Evolutionary conservation across 2,329 filamentous ascomycete species (phyloP).

Genomic region (Fusarium ramigenum): DNA sequence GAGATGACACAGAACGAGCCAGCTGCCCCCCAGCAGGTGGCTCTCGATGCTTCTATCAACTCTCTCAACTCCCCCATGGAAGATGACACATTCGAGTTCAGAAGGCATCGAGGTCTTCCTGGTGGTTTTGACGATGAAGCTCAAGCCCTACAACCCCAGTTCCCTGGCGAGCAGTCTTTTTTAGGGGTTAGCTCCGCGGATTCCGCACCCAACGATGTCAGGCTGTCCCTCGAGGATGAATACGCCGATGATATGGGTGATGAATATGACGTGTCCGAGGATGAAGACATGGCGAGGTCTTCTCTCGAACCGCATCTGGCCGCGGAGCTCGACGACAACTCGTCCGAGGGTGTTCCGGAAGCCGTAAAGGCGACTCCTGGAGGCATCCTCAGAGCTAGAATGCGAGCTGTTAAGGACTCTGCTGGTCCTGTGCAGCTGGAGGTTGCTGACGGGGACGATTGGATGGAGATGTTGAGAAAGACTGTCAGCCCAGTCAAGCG

Average conservation of each 20-base stretch:
- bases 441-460: constrained; percentile 79
- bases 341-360: constrained; percentile 62
- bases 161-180: constrained; percentile 77
- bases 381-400: constrained; percentile 69
- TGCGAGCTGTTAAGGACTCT: constrained; percentile 70
- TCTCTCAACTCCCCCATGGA: constrained; percentile 50
- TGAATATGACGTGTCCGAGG: constrained; percentile 79
- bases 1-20: constrained; percentile 21
- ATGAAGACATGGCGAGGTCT: constrained; percentile 81
- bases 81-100: constrained; percentile 69
- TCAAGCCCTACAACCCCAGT: constrained; percentile 64
- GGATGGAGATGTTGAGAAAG: constrained; percentile 92
- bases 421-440: constrained; percentile 67
- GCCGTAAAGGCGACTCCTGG: constrained; percentile 61
- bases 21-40: constrained; percentile 33
- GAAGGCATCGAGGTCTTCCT: constrained; percentile 66
- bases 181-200: constrained; percentile 91
- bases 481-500: constrained; percentile 95
- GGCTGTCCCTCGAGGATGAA: constrained; percentile 71
- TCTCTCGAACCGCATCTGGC: constrained; percentile 77
- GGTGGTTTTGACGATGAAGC: constrained; percentile 80
- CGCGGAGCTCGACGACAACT: constrained; percentile 74
- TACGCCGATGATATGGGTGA: constrained; percentile 66
- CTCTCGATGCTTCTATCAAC: constrained; percentile 35
- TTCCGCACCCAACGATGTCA: constrained; percentile 72